Percentiles rank a stretch among this genome's conserved stretches.
These are phyloP conservation scores for Paulownia fortunei DNA, from an alignment of 257 asterid genomes.

Conservation along the genomic window DNA sequence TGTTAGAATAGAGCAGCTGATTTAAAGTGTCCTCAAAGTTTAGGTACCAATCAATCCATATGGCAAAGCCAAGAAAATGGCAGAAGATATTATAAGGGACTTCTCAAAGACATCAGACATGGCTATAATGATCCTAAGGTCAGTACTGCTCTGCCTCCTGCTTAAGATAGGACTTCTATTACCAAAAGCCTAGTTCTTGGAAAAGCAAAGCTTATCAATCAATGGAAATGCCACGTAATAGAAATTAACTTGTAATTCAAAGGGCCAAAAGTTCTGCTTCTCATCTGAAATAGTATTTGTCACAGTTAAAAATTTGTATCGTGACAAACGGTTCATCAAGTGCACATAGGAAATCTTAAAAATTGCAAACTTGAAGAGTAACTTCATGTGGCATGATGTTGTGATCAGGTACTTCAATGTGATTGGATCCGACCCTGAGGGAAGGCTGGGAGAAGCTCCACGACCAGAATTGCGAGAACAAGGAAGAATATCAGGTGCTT, in stretches of 20 bases:
- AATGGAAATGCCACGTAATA: no score
- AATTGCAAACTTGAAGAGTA: background rate
- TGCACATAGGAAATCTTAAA: no score
- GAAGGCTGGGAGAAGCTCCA: slow-evolving; percentile 92
- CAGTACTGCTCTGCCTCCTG: slow-evolving; percentile 10
- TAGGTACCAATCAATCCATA: slow-evolving; percentile 91
- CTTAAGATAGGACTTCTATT: background rate
- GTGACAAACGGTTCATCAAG: no score
- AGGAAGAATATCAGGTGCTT: slow-evolving; percentile 96
- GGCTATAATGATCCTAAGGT: slow-evolving; percentile 93
- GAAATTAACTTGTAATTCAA: background rate
- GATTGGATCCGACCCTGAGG: slow-evolving; percentile 92
- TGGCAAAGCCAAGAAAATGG: slow-evolving; percentile 98
- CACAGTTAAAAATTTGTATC: background rate
- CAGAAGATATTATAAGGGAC: slow-evolving; percentile 88
- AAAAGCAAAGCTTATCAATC: background rate
- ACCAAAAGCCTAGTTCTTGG: background rate
- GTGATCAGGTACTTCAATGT: slow-evolving; percentile 84
- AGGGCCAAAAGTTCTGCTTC: background rate
- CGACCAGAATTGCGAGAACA: slow-evolving; percentile 89
- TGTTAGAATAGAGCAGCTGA: slow-evolving; percentile 8
- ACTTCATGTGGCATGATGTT: slow-evolving; percentile 6
- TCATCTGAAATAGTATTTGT: background rate
- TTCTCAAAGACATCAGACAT: slow-evolving; percentile 83
- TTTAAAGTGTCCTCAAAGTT: background rate